Percentiles rank a stretch among this genome's conserved stretches.
phyloP scores from a whole-genome alignment of 257 asterid species.

The Agastache rugosa region DNA sequence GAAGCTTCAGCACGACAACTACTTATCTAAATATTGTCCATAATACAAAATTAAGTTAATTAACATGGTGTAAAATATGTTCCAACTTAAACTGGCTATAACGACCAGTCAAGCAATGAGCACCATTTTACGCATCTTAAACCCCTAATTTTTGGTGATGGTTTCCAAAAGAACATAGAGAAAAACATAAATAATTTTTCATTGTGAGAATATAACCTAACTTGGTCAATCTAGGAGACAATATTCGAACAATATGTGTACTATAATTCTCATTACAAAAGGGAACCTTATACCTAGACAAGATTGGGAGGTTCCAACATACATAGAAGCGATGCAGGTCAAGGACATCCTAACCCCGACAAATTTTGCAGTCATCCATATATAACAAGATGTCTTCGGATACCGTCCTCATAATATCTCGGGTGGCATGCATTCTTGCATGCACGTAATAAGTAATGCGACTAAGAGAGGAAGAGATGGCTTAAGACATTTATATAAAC shows the following conservation, averaged over 20 bases:
- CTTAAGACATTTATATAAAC: neutral
- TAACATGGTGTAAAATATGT: no score
- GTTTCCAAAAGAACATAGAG: neutral
- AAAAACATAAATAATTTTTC: neutral
- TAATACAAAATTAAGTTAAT: no score
- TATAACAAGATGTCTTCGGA: no score
- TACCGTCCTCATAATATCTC: neutral
- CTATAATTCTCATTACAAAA: no score
- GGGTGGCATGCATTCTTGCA: neutral
- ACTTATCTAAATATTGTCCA: no score
- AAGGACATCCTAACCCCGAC: neutral
- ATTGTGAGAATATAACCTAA: neutral
- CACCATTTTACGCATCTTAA: neutral
- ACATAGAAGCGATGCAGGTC: neutral
- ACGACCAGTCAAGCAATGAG: no score
- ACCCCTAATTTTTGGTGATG: no score
- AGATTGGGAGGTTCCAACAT: no score
- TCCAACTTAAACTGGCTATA: no score
- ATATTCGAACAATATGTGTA: neutral
- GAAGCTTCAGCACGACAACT: no score
- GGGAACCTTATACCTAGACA: neutral
- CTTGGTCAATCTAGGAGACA: neutral
- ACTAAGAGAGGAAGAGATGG: neutral
- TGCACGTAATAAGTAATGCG: neutral
- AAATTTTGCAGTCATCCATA: neutral